Conservation (phyloP, 1,139 yeast species). For the Debaryomyces sp. region DNA sequence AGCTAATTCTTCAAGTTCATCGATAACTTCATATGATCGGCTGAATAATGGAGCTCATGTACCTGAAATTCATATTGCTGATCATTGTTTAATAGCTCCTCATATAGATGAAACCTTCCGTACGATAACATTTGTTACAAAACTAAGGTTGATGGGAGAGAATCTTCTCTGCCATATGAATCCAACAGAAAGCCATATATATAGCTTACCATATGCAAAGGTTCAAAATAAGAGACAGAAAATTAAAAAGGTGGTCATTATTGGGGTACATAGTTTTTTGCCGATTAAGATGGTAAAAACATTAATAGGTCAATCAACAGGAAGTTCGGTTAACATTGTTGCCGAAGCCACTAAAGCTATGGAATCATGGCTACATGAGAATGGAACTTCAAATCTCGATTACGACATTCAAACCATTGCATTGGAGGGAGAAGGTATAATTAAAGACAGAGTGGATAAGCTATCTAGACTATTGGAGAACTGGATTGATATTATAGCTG, state of each 20-base stretch:
- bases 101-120: conserved; percentile 35
- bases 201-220: conserved; percentile 21
- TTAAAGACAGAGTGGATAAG: conserved; percentile 42
- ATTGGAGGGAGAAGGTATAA: conserved; percentile 55
- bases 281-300: conserved; percentile 54
- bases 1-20: not conserved
- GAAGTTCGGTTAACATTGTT: conserved; percentile 40
- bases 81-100: conserved; percentile 23
- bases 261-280: conserved; percentile 55
- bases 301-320: conserved; percentile 51
- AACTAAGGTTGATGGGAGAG: conserved; percentile 38
- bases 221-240: conserved; percentile 19
- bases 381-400: conserved; percentile 18
- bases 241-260: conserved; percentile 39
- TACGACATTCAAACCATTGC: conserved; percentile 48
- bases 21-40: not conserved
- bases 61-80: not conserved
- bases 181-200: conserved; percentile 38
- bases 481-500: conserved; percentile 40
- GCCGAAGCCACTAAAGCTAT: conserved; percentile 40
- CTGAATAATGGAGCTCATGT: not conserved
- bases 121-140: conserved; percentile 41
- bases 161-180: conserved; percentile 31
- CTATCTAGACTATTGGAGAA: conserved; percentile 40
- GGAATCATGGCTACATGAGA: conserved; percentile 38